These are phyloP conservation scores for Coniosporium tulheliwenetii DNA, from an alignment of 2,329 filamentous ascomycete species.

Conservation along the genomic window DNA sequence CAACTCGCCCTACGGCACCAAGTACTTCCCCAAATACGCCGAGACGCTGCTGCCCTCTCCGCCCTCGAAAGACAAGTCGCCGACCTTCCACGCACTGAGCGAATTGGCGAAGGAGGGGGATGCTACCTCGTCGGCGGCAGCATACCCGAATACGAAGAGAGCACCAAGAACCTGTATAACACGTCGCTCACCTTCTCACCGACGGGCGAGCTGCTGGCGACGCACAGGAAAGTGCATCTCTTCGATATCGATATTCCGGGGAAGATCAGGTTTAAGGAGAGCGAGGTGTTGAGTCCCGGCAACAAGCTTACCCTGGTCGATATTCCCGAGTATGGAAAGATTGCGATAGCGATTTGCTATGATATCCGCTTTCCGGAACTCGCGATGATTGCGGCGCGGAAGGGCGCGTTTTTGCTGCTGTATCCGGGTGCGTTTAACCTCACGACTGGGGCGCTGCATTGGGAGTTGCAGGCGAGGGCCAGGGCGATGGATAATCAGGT, in stretches of 20 bases:
- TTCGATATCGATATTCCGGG: conserved; percentile 98
- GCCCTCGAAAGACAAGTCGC: conserved; percentile 52
- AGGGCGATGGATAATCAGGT: conserved; percentile 88
- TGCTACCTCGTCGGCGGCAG: conserved; percentile 81
- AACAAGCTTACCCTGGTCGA: conserved; percentile 76
- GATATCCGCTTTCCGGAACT: conserved; percentile 94
- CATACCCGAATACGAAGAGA: conserved; percentile 65
- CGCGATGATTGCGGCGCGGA: conserved; percentile 72
- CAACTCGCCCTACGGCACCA: conserved; percentile 90
- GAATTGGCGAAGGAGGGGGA: conserved; percentile 61
- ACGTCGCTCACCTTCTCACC: conserved; percentile 75
- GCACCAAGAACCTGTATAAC: conserved; percentile 69
- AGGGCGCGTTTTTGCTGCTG: conserved; percentile 72
- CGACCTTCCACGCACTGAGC: conserved; percentile 73
- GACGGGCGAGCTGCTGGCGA: conserved; percentile 62
- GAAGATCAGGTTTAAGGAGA: conserved; percentile 82
- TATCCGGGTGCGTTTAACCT: conserved; percentile 97
- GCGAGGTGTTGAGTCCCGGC: conserved; percentile 73
- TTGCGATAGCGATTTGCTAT: conserved; percentile 90
- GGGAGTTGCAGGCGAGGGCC: conserved; percentile 67
- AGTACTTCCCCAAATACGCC: conserved; percentile 83
- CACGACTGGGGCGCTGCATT: conserved; percentile 84
- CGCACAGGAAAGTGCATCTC: conserved; percentile 85
- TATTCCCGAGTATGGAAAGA: conserved; percentile 72
- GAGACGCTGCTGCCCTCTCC: conserved; percentile 73